phyloP scores from a whole-genome alignment of 2,329 filamentous ascomycete species.

The Talaromyces pinophilus region DNA sequence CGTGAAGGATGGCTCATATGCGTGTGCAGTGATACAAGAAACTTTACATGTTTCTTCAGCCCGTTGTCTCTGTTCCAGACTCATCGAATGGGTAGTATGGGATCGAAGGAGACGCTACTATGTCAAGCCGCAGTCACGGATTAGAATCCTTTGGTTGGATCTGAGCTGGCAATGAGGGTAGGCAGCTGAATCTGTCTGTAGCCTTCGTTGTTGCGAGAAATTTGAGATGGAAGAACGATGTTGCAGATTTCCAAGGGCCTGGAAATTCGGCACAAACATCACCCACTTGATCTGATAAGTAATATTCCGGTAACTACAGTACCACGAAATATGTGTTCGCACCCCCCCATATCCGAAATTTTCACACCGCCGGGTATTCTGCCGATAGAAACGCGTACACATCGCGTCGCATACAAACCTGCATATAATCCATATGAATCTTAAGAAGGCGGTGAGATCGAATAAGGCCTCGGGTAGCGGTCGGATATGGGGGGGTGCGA shows the following conservation, averaged over 20 bases:
- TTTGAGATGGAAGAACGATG: not conserved
- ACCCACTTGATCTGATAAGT: not conserved
- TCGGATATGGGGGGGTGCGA: too few species aligned
- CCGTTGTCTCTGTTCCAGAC: not conserved
- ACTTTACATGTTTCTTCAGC: not conserved
- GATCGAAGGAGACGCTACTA: not conserved
- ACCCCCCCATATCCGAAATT: too few species aligned
- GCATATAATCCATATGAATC: too few species aligned
- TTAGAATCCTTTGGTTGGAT: not conserved
- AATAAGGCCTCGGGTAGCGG: too few species aligned
- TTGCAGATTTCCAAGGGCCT: not conserved
- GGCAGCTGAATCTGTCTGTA: not conserved
- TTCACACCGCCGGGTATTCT: too few species aligned
- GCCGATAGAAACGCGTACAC: too few species aligned
- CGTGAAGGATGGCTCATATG: not conserved
- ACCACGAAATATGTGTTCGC: too few species aligned
- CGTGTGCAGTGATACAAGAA: not conserved
- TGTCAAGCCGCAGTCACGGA: not conserved
- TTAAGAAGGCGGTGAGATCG: too few species aligned
- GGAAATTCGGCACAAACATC: not conserved
- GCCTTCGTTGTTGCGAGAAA: not conserved
- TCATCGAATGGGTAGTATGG: not conserved
- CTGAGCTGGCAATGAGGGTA: not conserved
- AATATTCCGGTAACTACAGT: not conserved
- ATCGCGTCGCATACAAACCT: too few species aligned